Conservation (phyloP, 495 filamentous ascomycete genomes). For the Xylaria bambusicola region DNA sequence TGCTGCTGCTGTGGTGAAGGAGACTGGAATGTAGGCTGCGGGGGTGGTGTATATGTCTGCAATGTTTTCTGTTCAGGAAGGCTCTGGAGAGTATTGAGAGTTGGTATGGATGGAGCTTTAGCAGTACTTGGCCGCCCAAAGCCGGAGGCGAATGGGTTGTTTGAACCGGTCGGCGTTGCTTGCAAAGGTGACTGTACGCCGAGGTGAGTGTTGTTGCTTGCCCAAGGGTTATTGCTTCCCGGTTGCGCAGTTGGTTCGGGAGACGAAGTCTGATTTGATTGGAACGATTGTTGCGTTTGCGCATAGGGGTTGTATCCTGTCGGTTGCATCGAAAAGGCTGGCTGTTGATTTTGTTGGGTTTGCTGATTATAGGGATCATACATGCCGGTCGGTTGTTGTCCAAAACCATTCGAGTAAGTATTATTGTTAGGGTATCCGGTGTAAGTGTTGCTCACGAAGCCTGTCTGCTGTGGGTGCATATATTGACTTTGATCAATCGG, state of each 20-base stretch:
- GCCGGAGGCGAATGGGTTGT: constrained; percentile 84
- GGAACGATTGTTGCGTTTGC: constrained; percentile 45
- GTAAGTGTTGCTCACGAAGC: constrained; percentile 84
- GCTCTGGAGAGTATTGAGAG: constrained; percentile 60
- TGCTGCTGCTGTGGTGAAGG: constrained; percentile 36
- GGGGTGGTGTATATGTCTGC: constrained; percentile 45
- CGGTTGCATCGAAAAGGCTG: constrained; percentile 45
- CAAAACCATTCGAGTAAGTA: constrained; percentile 47
- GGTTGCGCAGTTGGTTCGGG: constrained; percentile 64
- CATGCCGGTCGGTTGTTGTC: constrained; percentile 38
- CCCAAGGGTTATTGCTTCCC: constrained; percentile 88
- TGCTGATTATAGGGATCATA: constrained; percentile 60
- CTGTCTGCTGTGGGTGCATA: constrained; percentile 71
- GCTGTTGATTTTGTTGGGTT: constrained; percentile 57
- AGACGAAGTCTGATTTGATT: constrained; percentile 49
- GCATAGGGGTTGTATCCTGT: constrained; percentile 52
- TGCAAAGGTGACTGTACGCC: constrained; percentile 50
- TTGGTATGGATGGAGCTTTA: constrained; percentile 53
- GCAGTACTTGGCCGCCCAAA: constrained; percentile 50
- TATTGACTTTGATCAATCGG: constrained; percentile 71
- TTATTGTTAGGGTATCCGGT: constrained; percentile 63
- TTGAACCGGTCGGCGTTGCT: constrained; percentile 81
- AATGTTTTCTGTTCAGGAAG: constrained; percentile 72
- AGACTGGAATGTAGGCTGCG: constrained; percentile 42
- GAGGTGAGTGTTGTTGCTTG: constrained; percentile 45